A percentile compares a stretch with the other conserved stretches of the same genome.
Evolutionary conservation across 306 rosid species (phyloP).

Genomic region (Luffa acutangula): DNA sequence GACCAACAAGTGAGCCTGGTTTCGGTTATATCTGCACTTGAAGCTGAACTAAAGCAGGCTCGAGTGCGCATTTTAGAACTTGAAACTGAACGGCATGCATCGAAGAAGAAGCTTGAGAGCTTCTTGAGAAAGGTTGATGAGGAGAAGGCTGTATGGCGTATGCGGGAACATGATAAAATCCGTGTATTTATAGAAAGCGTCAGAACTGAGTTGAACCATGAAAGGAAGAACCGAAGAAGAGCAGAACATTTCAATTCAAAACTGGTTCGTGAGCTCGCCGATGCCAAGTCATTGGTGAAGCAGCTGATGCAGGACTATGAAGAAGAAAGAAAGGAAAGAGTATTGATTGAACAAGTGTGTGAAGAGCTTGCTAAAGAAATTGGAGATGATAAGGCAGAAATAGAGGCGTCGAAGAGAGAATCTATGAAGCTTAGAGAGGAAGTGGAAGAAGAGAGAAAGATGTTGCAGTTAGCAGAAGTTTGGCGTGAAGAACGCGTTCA

Average conservation of each 20-base stretch:
- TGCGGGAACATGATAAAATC: conserved; percentile 89
- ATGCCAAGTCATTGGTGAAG: conserved; percentile 60
- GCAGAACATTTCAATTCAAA: conserved; percentile 70
- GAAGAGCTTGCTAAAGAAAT: conserved; percentile 87
- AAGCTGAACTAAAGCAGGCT: conserved; percentile 75
- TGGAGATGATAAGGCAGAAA: conserved; percentile 88
- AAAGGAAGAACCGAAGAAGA: conserved; percentile 74
- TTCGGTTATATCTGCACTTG: conserved; percentile 62
- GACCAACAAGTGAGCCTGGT: conserved; percentile 58
- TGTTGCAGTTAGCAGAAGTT: conserved; percentile 95
- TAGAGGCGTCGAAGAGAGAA: conserved; percentile 66
- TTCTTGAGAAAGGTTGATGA: conserved; percentile 68
- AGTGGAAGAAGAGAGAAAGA: conserved; percentile 76
- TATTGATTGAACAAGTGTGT: conserved; percentile 74
- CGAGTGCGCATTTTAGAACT: conserved; percentile 62
- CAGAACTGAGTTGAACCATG: conserved; percentile 57
- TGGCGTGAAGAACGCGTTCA: conserved; percentile 99
- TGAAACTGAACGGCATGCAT: conserved; percentile 62
- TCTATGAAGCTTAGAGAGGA: conserved; percentile 57
- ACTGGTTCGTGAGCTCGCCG: conserved; percentile 79
- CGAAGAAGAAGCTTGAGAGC: conserved; percentile 77
- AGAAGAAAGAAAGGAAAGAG: conserved; percentile 74
- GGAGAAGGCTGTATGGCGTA: conserved; percentile 70
- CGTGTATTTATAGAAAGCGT: conserved; percentile 65
- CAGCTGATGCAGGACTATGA: conserved; percentile 71